A percentile compares a stretch with the other conserved stretches of the same genome.
phyloP scores from a whole-genome alignment of 805 yeast species.

The Saccharomycopsis fibuligera region DNA sequence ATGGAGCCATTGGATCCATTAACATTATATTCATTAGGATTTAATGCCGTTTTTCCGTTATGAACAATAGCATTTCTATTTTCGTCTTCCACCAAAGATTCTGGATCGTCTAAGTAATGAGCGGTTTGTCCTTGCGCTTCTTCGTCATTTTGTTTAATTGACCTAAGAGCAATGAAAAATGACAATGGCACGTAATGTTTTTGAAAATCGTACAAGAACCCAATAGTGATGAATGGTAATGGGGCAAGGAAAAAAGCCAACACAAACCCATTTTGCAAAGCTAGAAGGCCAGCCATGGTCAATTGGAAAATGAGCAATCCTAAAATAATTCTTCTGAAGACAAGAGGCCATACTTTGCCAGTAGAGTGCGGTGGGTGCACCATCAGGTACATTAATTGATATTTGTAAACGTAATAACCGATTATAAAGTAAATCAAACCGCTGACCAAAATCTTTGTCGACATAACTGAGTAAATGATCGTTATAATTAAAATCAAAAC shows the following conservation, averaged over 20 bases:
- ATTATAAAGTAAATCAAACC: slow-evolving; percentile 78
- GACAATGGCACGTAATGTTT: slow-evolving; percentile 74
- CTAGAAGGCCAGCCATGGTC: slow-evolving; percentile 88
- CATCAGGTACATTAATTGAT: slow-evolving; percentile 82
- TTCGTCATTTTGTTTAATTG: slow-evolving; percentile 44
- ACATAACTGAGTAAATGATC: slow-evolving; percentile 80
- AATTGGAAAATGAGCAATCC: slow-evolving; percentile 82
- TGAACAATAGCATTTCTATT: slow-evolving; percentile 20
- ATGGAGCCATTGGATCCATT: background rate
- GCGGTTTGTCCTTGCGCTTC: slow-evolving; percentile 7
- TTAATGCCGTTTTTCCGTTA: slow-evolving; percentile 18
- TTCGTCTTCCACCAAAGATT: background rate
- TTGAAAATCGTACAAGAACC: slow-evolving; percentile 74
- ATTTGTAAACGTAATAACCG: slow-evolving; percentile 87
- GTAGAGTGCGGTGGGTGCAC: slow-evolving; percentile 96
- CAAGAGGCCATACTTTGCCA: slow-evolving; percentile 92
- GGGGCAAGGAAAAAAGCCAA: slow-evolving; percentile 71
- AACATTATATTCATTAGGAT: background rate
- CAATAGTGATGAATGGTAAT: slow-evolving; percentile 61
- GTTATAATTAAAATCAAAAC: slow-evolving; percentile 78
- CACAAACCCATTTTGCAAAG: slow-evolving; percentile 71
- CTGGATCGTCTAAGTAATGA: slow-evolving; percentile 6
- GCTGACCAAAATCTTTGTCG: slow-evolving; percentile 78
- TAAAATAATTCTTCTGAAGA: slow-evolving; percentile 72
- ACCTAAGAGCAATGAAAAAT: slow-evolving; percentile 78